Evolutionary conservation across 345 rosid species (phyloP), one percentile per base, ranked within the genome.

Genomic region (Stellera chamaejasme): DNA sequence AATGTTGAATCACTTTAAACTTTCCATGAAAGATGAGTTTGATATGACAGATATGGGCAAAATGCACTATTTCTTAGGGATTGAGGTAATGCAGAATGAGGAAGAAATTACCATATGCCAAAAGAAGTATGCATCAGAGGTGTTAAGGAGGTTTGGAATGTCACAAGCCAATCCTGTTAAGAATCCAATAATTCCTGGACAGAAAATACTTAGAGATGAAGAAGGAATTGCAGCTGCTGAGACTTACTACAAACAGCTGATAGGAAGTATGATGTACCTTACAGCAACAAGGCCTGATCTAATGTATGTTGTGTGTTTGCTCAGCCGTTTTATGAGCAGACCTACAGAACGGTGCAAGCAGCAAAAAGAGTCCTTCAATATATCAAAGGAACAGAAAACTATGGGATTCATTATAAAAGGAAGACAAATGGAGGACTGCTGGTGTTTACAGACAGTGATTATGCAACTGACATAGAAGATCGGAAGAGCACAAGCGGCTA

Each of bases 1-100:
- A 10, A 15, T 45, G 50, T 16, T 57, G 25, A n/a, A 3, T 16
- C 11, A 45, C 11, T 57, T 45, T 7, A 43, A 43, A 16, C 2
- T 7, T 4, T 16, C 36, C 3, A 55, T 56, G 49, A 56, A 15
- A 49, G 0, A 23, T 3, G 42, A 45, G 25, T 45, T 57, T 12
- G 51, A 57, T 13, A 45, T 45, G 61, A 45, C 48, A 3, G 48
- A 45, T 45, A 27, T 57, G 7, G 48, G 52, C 3, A 25, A 13
- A 27, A 57, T 45, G 42, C 11, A 14, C 11, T 57, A 43, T 13
- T 57, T 57, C 13, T 41, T 57, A 45, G 61, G 61, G 2, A 5
- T 45, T 2, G 23, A 57, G 27, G 61, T 57, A 6, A 0, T 57
- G 1, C 61, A 57, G 12, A 45, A 15, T 5, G 1, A 6, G 10